Conservation (phyloP, 139 green algal species). For the Chlorella sp. region DNA sequence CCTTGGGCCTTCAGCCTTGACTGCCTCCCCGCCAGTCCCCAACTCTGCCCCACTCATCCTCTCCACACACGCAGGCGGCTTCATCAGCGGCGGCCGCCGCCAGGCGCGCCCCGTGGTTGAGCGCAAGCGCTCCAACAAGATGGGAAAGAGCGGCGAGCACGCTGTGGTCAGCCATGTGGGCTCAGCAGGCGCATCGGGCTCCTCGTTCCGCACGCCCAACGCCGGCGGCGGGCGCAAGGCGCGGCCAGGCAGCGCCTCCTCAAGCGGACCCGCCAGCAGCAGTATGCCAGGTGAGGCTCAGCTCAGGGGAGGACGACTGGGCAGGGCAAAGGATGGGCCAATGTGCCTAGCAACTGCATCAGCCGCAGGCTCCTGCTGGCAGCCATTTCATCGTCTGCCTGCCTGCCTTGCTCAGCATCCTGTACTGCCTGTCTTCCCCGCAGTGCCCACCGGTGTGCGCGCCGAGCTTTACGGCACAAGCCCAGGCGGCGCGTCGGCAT, state of each 20-base stretch:
- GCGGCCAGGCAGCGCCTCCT: background rate
- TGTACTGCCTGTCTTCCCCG: background rate
- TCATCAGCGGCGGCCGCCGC: conserved; percentile 58
- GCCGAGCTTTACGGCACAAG: conserved; percentile 27
- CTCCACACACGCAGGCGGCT: conserved; percentile 41
- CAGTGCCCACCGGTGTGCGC: conserved; percentile 12
- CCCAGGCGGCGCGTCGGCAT: background rate
- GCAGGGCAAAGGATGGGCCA: too few relatives aligned
- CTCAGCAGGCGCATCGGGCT: background rate
- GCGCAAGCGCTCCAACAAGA: conserved; percentile 12
- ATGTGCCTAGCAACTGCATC: too few relatives aligned
- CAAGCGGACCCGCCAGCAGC: background rate
- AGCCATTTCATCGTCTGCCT: too few relatives aligned
- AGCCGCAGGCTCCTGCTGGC: too few relatives aligned
- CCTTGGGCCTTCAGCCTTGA: too few relatives aligned
- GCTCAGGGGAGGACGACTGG: too few relatives aligned
- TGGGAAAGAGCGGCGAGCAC: conserved; percentile 5
- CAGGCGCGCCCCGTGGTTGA: conserved; percentile 22
- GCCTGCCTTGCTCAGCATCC: background rate
- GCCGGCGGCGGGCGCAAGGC: conserved; percentile 22
- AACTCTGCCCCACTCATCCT: too few relatives aligned
- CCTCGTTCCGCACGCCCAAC: background rate
- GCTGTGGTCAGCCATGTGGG: background rate
- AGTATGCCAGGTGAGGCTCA: background rate
- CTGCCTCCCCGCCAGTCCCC: too few relatives aligned